Base-by-base conservation (phyloP, 805 yeast species). In the Isabelozyma heimii region DNA sequence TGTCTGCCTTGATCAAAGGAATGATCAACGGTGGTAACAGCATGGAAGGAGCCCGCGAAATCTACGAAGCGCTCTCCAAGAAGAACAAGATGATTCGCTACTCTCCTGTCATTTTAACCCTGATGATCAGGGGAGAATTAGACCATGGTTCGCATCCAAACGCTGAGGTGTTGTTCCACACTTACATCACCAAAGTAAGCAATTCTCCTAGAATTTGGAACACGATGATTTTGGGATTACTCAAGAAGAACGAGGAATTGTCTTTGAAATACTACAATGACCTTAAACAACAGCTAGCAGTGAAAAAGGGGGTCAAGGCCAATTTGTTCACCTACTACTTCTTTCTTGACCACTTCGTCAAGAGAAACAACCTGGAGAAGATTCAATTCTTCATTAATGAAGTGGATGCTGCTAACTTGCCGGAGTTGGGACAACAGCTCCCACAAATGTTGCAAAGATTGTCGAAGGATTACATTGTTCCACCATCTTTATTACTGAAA, bases 1-100 rank as follows among this genome's bases (percentile, higher is more conserved):
- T 75, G 48, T 72, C 84, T 7, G 67, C 82, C 9, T 67, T 87
- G 35, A 69, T 85, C 49, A 78, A 76, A 46, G 83, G 83, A 12
- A 70, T 85, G 50, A 69, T 77, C 49, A 73, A 73, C 55, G 72
- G 75, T 45, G 72, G 76, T n/a, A 49, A 69, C 37, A 75, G 82
- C 47, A 57, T 77, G 9, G 70, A 66, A 12, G 75, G 81, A n/a
- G 88, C 87, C 0, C 68, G 85, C 42, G 54, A 58, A 1, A 55
- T 85, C 26, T 80, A 77, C 57, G 68, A 75, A 13, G 60, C 64
- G 45, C 69, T 81, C 66, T 63, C 67, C 41, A 56, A 50, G 42
- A 46, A 69, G 65, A 43, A 55, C 67, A 58, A 62, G 20, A 13
- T 12, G 10, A 27, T 27, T 6, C 14, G 37, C 66, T 35, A 49